Conservation (phyloP, 2,329 filamentous ascomycete genomes). For the Coleophoma eucalyptorum region DNA sequence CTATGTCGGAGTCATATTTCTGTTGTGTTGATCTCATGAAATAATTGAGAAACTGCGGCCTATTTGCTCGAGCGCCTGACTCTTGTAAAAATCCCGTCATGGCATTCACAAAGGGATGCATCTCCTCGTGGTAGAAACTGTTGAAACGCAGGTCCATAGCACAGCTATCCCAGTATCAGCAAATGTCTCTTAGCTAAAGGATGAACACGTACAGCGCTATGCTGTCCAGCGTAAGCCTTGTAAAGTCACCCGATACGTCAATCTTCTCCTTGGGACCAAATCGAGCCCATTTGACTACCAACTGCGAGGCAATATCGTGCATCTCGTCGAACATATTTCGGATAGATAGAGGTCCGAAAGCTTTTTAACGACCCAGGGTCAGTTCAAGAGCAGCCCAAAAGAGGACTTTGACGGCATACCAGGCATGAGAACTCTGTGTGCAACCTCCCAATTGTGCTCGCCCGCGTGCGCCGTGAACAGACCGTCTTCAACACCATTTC, state of each 20-base stretch:
- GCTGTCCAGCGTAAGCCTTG: slow-evolving; percentile 69
- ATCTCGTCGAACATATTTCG: slow-evolving; percentile 64
- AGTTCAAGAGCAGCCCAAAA: neutral
- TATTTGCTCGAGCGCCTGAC: slow-evolving; percentile 44
- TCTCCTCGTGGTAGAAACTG: slow-evolving; percentile 64
- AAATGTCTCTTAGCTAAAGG: too few species aligned
- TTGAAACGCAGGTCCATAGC: slow-evolving; percentile 74
- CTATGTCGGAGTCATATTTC: slow-evolving; percentile 51
- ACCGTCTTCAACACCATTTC: slow-evolving; percentile 59
- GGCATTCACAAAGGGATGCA: slow-evolving; percentile 65
- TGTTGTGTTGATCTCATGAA: slow-evolving; percentile 38
- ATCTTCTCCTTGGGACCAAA: slow-evolving; percentile 54
- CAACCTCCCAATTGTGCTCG: slow-evolving; percentile 62
- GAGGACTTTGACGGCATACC: slow-evolving; percentile 4
- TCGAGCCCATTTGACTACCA: slow-evolving; percentile 64
- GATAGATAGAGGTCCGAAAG: slow-evolving; percentile 65
- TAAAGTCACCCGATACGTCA: slow-evolving; percentile 63
- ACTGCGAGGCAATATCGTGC: slow-evolving; percentile 61
- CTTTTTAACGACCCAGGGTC: slow-evolving; percentile 28
- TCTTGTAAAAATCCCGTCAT: slow-evolving; percentile 63
- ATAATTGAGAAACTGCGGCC: slow-evolving; percentile 41
- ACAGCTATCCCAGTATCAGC: slow-evolving; percentile 5
- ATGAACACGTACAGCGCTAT: slow-evolving; percentile 35
- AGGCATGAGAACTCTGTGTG: slow-evolving; percentile 62
- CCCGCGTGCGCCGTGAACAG: slow-evolving; percentile 56